phyloP scores from a whole-genome alignment of 345 rosid species.

The Salix purpurea region DNA sequence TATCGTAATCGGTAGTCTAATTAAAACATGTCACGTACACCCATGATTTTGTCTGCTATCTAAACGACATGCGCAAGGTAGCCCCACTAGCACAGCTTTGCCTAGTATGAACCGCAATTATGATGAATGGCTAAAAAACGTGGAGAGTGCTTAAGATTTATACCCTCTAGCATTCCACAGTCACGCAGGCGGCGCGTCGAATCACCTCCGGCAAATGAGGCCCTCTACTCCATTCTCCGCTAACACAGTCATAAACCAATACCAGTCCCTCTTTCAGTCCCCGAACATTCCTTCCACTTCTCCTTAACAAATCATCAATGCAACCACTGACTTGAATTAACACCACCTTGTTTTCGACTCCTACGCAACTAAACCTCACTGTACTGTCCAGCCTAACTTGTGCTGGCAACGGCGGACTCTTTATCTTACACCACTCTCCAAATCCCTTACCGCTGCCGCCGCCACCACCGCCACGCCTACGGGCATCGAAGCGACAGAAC shows the following conservation, averaged over 20 bases:
- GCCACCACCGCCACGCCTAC: slow-evolving; percentile 21
- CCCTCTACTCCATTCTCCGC: slow-evolving; percentile 71
- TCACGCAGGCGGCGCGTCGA: slow-evolving; percentile 78
- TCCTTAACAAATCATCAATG: slow-evolving; percentile 68
- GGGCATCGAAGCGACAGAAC: slow-evolving; percentile 74
- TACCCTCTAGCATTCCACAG: slow-evolving; percentile 42
- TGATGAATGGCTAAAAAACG: not conserved
- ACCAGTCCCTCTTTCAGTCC: slow-evolving; percentile 62
- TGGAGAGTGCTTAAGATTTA: not conserved
- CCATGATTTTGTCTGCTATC: slow-evolving; percentile 20
- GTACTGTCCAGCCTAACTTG: slow-evolving; percentile 65
- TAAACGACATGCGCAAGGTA: slow-evolving; percentile 7
- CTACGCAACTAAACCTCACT: slow-evolving; percentile 73
- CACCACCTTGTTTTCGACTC: slow-evolving; percentile 64
- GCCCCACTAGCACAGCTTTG: not conserved
- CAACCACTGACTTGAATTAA: slow-evolving; percentile 74
- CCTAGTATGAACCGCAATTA: not conserved
- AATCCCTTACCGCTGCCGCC: slow-evolving; percentile 27
- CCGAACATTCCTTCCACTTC: slow-evolving; percentile 62
- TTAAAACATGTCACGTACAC: not conserved
- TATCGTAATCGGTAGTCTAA: slow-evolving; percentile 11
- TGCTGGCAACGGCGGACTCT: slow-evolving; percentile 69
- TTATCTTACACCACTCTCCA: slow-evolving; percentile 77
- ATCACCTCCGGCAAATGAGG: slow-evolving; percentile 67
- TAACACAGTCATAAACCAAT: slow-evolving; percentile 49